Evolutionary conservation across 2,329 filamentous ascomycete species (phyloP), one percentile per base, ranked within the genome.

Genomic region (Fusarium piperis): DNA sequence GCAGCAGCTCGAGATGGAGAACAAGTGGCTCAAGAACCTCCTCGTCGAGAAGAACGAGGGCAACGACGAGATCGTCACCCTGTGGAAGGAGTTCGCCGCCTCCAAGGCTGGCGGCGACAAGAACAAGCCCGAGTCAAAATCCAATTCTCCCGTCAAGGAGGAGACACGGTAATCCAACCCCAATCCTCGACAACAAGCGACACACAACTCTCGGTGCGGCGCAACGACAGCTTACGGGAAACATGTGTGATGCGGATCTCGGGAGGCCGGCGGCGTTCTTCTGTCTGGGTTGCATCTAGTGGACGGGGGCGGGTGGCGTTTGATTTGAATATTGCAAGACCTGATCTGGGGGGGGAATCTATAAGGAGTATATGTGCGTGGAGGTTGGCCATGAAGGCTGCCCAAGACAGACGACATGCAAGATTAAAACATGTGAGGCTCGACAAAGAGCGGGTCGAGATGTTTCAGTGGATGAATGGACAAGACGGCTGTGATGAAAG

Each of bases 11-110:
- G 92, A 94, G 83, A 92, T 91, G 75, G 92, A 94, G 83, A 94
- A 94, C 83, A 92, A 92, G 79, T 94, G 92, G 92, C 83, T 94
- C 71, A 93, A 93, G 86, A 92, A 92, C 79, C 85, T 94, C 38
- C 89, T 95, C 52, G 92, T 93, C 57, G 93, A 95, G 81, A 95
- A 95, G 86, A 93, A 94, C 74, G 92, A 91, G 70, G 86, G 86
- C 72, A 86, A 83, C 74, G 87, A 89, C 39, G 83, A 88, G 64
- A 81, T 89, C 51, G 79, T 84, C 35, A 82, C 84, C 0, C 79
- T 89, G 59, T 83, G 87, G 74, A 87, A 87, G 72, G 87, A 88
- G 71, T 85, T 86, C 62, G 81, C 81, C 51, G 73, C 75, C 11
- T 72, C 73, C 41, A 81, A 83, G 65, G 78, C 78, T 48, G 76